phyloP scores from a whole-genome alignment of 768 basidiomycete genomes.

The Tylopilus sp. region DNA sequence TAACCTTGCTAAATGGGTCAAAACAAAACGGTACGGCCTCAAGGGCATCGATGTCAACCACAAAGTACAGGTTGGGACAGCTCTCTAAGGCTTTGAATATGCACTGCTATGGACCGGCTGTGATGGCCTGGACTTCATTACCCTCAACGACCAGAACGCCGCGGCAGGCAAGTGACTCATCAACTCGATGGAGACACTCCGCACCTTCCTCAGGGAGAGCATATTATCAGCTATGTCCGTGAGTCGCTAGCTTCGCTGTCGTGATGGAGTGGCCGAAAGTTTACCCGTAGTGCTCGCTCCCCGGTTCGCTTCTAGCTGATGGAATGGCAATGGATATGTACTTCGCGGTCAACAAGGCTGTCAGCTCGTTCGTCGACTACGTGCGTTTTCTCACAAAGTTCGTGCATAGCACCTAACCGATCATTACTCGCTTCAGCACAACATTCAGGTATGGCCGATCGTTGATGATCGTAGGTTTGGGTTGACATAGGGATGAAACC shows the following conservation, averaged over 20 bases:
- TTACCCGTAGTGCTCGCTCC: too few species aligned
- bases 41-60: conserved; percentile 55
- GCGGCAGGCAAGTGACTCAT: conserved; percentile 26
- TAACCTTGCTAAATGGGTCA: conserved; percentile 42
- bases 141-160: conserved; percentile 33
- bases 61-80: conserved; percentile 33
- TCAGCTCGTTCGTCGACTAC: too few species aligned
- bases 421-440: conserved; percentile 26
- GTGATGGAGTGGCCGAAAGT: too few species aligned
- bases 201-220: conserved; percentile 28
- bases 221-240: conserved; percentile 34
- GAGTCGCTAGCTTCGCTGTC: conserved; percentile 1
- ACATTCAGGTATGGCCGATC: conserved; percentile 33
- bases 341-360: too few species aligned
- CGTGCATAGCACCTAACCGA: too few species aligned
- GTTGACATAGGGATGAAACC: background rate
- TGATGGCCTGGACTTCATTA: conserved; percentile 24
- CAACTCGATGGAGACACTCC: conserved; percentile 29
- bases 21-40: conserved; percentile 39
- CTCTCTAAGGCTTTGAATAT: background rate
- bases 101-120: background rate
- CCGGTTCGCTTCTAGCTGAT: too few species aligned
- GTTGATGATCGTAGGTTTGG: too few species aligned
- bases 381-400: too few species aligned
- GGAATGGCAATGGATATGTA: too few species aligned